These are phyloP conservation scores for Hyaloperonospora brassicae DNA, from an alignment of 352 stramenopile species.

Conservation along the genomic window DNA sequence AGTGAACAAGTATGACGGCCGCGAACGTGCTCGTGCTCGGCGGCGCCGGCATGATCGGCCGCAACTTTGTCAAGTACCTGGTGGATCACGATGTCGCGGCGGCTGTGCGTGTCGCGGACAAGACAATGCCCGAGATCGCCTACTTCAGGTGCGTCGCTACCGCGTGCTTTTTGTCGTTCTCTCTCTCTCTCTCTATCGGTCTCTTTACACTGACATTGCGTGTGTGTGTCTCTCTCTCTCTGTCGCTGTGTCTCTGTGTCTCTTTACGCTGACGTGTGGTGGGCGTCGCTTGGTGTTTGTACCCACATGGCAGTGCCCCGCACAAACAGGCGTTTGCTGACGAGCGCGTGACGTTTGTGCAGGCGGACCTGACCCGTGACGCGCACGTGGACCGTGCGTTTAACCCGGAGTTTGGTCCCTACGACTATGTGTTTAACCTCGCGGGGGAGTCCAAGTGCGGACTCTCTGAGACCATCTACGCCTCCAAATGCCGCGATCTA, in stretches of 20 bases:
- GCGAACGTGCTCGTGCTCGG: constrained; percentile 71
- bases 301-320: constrained; percentile 16
- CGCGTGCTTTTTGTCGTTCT: not conserved
- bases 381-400: constrained; percentile 75
- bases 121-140: constrained; percentile 82
- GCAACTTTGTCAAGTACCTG: constrained; percentile 81
- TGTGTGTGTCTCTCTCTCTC: not conserved
- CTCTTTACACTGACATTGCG: not conserved
- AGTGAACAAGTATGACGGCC: constrained; percentile 33
- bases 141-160: constrained; percentile 55
- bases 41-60: constrained; percentile 78
- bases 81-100: constrained; percentile 59
- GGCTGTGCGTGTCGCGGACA: constrained; percentile 75
- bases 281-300: no score
- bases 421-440: constrained; percentile 82
- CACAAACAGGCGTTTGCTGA: constrained; percentile 70
- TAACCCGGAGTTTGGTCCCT: constrained; percentile 55
- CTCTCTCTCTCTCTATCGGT: not conserved
- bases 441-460: constrained; percentile 80
- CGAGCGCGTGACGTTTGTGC: constrained; percentile 64
- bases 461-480: constrained; percentile 63
- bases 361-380: constrained; percentile 75
- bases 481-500: constrained; percentile 77
- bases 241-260: not conserved
- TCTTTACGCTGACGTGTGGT: not conserved